Base-by-base conservation (phyloP, 768 basidiomycete genomes). In the Kondoa malvinella region DNA sequence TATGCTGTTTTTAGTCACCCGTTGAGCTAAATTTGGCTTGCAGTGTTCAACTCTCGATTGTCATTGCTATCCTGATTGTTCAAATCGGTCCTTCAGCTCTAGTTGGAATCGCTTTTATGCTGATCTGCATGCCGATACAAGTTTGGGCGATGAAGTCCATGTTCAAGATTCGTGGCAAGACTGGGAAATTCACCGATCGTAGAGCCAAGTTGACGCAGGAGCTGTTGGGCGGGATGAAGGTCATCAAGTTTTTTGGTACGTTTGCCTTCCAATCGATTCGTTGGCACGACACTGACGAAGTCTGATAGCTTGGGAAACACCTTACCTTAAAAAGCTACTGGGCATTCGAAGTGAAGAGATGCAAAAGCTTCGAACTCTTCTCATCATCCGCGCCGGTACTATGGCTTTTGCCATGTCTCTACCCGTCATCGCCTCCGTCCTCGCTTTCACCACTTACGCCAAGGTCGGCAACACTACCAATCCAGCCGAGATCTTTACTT, bases 131-230 rank as follows among this genome's bases (percentile, higher is more conserved):
- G 17, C 92, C 90, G 0, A 70, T 84, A 0, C 92, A 94, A 76
- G 84, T 83, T 0, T 74, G 77, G 68, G 81, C 84, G 56, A 88
- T 94, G 86, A 87, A 84, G 74, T 78, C 78, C 3, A 80, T 92
- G 33, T 88, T 90, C 75, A 76, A 77, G 4, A 75, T 86, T 65
- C 82, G 92, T 15, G 79, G 80, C 68, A 87, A 85, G 75, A 83
- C 84, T 64, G 92, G 92, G 88, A 76, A 77, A 0, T 94, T 87
- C 87, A 95, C 81, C 3, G 92, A 97, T 74, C 88, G 87, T 75
- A 84, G 92, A 12, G 87, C 87, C 16, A 91, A 89, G 74, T 78
- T 92, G 2, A 81, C 95, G 14, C 91, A 92, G 75, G 92, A 97
- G 75, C 81, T 97, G 1, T 78, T 95, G 0, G 85, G 86, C 16